Evolutionary conservation across 768 basidiomycete genomes (phyloP), one percentile per base, ranked within the genome.

Genomic region (Termitomyces sp.): DNA sequence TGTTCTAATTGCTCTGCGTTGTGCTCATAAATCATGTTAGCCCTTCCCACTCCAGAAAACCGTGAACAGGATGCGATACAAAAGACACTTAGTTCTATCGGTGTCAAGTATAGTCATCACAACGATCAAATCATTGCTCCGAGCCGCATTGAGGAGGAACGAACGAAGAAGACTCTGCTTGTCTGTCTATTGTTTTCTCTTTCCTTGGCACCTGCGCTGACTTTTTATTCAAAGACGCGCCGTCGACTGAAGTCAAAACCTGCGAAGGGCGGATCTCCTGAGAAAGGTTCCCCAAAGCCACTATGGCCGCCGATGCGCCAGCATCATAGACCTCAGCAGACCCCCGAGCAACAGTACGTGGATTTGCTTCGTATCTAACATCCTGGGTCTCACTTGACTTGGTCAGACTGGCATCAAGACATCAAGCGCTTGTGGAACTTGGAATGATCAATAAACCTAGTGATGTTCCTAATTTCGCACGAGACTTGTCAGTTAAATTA

Each of bases 111-210:
- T 61, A 87, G 81, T 33, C 91, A 92, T 64, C 77, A 80, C 24
- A 92, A 93, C 60, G 86, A 89, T 54, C 81, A 86, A 20, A 74
- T 92, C 15, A 74, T 93, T 15, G 75, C 77, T 8, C 81, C 86
- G 4, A 92, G 84, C 65, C 77, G 77, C 9, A 83, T 92, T 28
- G 88, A 90, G 64, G 83, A 84, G 53, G 81, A 84, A 62, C 78
- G 83, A 45, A 78, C 84, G 3, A 80, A 77, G 58, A 78, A 76
- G 22, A 79, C 80, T 16, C 68, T 85, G 29, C 70, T 80, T 70
- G 86, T 85, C 58, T 12, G 69, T 62, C 18, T 46, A 50, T 9
- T 22, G 36, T 48, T 39, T 28, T 31, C 36, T 2, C n/a, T 51
- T n/a, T 28, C 34, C 8, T 41, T 46, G 46, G 37, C 31, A 47